Base-by-base conservation (phyloP, 108 stramenopile species). In the Nitzschia sp. region DNA sequence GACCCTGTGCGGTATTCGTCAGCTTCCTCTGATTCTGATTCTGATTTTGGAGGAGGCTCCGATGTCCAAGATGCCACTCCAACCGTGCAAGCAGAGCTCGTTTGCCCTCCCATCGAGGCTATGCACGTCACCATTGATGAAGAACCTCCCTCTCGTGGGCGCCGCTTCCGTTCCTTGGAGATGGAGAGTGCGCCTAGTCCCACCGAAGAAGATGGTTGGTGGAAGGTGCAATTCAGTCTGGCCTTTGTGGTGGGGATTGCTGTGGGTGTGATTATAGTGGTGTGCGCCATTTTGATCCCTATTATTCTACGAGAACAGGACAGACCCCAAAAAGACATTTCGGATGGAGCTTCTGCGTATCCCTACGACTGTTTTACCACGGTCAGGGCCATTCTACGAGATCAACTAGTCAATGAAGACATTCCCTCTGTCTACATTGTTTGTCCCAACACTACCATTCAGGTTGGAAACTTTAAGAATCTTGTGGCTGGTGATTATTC, bases 371-470 rank as follows among this genome's bases (percentile, higher is more conserved):
- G 65, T n/a, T 65, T 15, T 39, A 53, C 51, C 3, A 38, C 51
- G 26, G 34, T 34, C 12, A 25, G n/a, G 8, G 52, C 52, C 17
- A 53, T 65, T 53, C 10, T 65, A 12, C 12, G 25, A 14, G 51
- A 51, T 19, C 65, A 65, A 53, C 3, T 52, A 14, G 15, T 41
- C 20, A 44, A 44, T 22, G 15, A 65, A 1, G 34, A 53, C 19
- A 19, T 39, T 15, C 29, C 29, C 29, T 12, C 26, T 15, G 37
- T 46, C 14, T 53, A 38, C 26, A 39, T 53, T n/a, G n/a, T 65
- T 19, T 65, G 65, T 65, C 65, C 65, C 25, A 39, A 53, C 25
- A 65, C 65, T 6, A 26, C 19, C 6, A 65, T 65, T 12, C 15
- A 53, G 14, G n/a, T 65, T 52, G 65, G 65, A 53, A 53, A 21